Evolutionary conservation across 108 stramenopile species (phyloP).

Genomic region (Mediolabrus comicus): DNA sequence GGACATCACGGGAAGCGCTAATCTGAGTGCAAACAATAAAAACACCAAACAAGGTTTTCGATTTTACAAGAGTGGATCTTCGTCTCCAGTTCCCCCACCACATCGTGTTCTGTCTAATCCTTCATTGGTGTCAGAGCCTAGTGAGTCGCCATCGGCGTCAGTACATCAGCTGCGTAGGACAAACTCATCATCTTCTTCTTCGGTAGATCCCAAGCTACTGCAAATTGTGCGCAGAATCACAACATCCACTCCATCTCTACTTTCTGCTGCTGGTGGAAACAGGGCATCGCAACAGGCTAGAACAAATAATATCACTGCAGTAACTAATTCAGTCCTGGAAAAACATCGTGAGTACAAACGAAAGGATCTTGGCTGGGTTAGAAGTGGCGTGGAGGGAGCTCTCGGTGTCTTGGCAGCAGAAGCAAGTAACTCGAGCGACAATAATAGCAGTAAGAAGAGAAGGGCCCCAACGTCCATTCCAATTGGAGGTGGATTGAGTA

Average conservation of each 20-base stretch:
- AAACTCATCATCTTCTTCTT: not conserved
- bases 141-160: not conserved
- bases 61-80: slow-evolving; percentile 19
- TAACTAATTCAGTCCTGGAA: slow-evolving; percentile 16
- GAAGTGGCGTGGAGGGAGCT: slow-evolving; percentile 50
- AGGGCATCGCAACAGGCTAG: slow-evolving; percentile 11
- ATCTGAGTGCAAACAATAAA: too few species aligned
- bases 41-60: slow-evolving; percentile 28
- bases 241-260: slow-evolving; percentile 28
- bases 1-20: too few species aligned
- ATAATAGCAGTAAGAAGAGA: slow-evolving; percentile 24
- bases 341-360: slow-evolving; percentile 75
- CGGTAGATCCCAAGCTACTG: slow-evolving; percentile 35
- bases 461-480: slow-evolving; percentile 2
- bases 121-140: slow-evolving; percentile 10
- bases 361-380: slow-evolving; percentile 52
- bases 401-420: slow-evolving; percentile 18
- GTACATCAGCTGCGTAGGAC: not conserved
- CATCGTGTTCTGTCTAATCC: slow-evolving; percentile 18
- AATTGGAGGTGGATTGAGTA: slow-evolving; percentile 18
- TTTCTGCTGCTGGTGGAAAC: slow-evolving; percentile 1
- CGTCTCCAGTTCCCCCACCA: slow-evolving; percentile 17
- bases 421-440: not conserved
- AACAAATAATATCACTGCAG: slow-evolving; percentile 17
- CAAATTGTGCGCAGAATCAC: slow-evolving; percentile 36